phyloP scores from a whole-genome alignment of 2,329 filamentous ascomycete genomes.

The Clonostachys solani region DNA sequence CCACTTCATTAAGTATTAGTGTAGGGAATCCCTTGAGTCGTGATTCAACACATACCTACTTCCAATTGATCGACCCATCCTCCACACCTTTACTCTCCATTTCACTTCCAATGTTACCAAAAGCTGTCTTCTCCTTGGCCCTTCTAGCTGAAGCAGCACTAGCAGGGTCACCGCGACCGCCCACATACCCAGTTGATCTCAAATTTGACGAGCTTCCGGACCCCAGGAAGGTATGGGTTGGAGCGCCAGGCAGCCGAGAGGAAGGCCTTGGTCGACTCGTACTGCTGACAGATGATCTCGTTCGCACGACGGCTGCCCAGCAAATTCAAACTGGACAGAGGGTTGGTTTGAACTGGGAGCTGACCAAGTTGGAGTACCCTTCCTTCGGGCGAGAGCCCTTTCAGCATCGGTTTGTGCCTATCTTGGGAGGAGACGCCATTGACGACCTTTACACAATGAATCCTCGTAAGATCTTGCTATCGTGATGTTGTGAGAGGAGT shows the following conservation, averaged over 20 bases:
- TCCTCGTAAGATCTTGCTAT: constrained; percentile 17
- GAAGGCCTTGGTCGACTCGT: constrained; percentile 48
- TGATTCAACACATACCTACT: no score
- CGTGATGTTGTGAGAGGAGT: not conserved
- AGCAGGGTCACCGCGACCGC: no score
- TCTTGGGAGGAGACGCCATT: constrained; percentile 40
- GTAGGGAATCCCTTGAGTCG: no score
- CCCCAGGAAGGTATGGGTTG: constrained; percentile 41
- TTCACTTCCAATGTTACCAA: no score
- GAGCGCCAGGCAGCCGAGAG: constrained; percentile 34
- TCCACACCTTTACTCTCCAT: no score
- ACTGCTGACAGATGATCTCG: constrained; percentile 48
- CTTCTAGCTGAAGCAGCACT: no score
- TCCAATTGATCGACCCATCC: no score
- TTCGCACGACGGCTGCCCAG: constrained; percentile 39
- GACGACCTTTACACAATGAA: constrained; percentile 47
- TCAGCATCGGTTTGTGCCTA: constrained; percentile 42
- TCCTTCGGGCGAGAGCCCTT: constrained; percentile 47
- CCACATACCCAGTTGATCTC: no score
- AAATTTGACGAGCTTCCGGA: constrained; percentile 29
- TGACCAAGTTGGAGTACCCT: constrained; percentile 50
- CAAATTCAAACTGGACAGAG: constrained; percentile 47
- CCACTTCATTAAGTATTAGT: no score
- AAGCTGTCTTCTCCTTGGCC: no score
- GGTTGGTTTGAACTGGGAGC: constrained; percentile 49